Evolutionary conservation across 1,139 yeast species (phyloP).

Genomic region (Magnusiomyces magnusii): DNA sequence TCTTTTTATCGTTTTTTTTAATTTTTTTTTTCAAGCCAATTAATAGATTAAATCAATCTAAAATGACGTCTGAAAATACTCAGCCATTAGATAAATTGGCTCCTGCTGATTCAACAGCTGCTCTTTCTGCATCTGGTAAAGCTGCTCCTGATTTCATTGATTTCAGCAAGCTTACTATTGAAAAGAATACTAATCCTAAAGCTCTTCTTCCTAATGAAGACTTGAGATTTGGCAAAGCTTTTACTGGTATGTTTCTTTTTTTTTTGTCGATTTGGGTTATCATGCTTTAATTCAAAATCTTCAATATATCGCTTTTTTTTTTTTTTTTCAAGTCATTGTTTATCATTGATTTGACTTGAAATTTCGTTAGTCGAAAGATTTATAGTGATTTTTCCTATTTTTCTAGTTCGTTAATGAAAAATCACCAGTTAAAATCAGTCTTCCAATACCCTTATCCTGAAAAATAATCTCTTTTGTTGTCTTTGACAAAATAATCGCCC

Average conservation of each 20-base stretch:
- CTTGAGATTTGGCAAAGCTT: conserved; percentile 76
- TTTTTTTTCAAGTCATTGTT: no score
- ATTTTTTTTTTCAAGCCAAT: neutral
- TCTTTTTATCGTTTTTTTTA: neutral
- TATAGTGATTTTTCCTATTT: no score
- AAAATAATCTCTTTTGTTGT: no score
- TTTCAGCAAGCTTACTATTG: conserved; percentile 57
- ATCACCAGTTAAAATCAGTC: no score
- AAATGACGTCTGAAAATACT: conserved; percentile 2
- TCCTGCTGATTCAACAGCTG: conserved; percentile 1
- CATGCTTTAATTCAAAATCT: neutral
- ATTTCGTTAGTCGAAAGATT: no score
- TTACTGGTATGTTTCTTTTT: conserved; percentile 39
- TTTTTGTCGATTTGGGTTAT: neutral
- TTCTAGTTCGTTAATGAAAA: no score
- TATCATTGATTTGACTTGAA: no score
- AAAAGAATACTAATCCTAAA: conserved; percentile 54
- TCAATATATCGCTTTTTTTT: neutral
- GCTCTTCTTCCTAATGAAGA: conserved; percentile 60
- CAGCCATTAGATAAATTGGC: neutral
- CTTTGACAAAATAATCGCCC: no score
- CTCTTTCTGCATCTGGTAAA: neutral
- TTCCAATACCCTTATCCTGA: no score
- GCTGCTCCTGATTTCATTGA: conserved; percentile 59
- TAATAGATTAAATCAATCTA: no score